Evolutionary conservation across 2,329 filamentous ascomycete genomes (phyloP).

Genomic region (Fusarium burgessii): DNA sequence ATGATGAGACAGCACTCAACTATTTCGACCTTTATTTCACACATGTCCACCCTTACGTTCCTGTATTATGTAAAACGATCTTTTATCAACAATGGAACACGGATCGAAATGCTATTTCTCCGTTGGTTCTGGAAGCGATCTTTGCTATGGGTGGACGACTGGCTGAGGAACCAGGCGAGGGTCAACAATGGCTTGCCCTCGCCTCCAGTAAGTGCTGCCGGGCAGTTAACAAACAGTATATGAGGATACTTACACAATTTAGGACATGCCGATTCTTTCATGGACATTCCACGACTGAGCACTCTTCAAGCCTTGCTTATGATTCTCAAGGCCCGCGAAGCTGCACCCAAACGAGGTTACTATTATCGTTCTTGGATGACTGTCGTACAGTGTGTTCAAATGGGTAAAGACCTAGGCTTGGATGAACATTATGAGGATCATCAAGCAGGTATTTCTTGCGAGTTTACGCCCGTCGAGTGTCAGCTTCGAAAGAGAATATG

Average conservation of each 20-base stretch:
- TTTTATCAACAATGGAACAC: conserved; percentile 93
- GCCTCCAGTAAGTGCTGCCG: conserved; percentile 75
- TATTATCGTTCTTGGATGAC: conserved; percentile 99
- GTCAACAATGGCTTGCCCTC: conserved; percentile 92
- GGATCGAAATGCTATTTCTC: conserved; percentile 86
- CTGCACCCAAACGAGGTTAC: conserved; percentile 92
- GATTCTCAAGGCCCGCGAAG: conserved; percentile 89
- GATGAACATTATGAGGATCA: conserved; percentile 89
- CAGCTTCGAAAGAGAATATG: conserved; percentile 87
- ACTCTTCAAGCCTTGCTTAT: conserved; percentile 92
- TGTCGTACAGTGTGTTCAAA: conserved; percentile 89
- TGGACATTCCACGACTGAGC: conserved; percentile 89
- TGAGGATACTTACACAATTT: conserved; percentile 40
- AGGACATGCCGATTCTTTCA: conserved; percentile 94
- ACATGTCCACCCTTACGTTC: conserved; percentile 92
- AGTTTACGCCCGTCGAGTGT: conserved; percentile 78
- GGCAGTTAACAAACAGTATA: no score
- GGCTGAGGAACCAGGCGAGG: conserved; percentile 84
- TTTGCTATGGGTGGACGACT: conserved; percentile 90
- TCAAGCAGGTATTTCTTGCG: conserved; percentile 76
- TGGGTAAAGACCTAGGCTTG: conserved; percentile 91
- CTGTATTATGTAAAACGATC: conserved; percentile 83
- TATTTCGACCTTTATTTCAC: conserved; percentile 93
- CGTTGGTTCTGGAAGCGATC: conserved; percentile 87
- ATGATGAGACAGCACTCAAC: conserved; percentile 81